These are phyloP conservation scores for Candida adriatica DNA, from an alignment of 805 yeast species.

Conservation along the genomic window DNA sequence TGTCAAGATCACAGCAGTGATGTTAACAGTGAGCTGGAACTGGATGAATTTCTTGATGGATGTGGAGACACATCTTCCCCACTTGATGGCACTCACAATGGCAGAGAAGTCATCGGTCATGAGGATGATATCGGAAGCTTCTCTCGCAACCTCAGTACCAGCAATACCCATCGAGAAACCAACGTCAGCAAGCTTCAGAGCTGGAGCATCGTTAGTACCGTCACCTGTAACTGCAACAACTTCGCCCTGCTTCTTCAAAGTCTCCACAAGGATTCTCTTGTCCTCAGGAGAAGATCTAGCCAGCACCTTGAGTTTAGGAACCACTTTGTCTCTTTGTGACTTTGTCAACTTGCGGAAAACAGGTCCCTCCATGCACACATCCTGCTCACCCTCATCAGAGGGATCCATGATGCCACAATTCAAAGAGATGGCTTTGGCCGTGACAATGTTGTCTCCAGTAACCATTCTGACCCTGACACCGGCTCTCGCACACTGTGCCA, in stretches of 20 bases:
- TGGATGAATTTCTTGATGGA: slow-evolving; percentile 94
- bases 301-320: slow-evolving; percentile 74
- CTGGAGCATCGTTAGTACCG: slow-evolving; percentile 99
- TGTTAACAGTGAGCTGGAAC: slow-evolving; percentile 92
- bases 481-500: slow-evolving; percentile 75
- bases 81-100: slow-evolving; percentile 92
- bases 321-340: slow-evolving; percentile 47
- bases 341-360: slow-evolving; percentile 61
- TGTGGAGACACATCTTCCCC: slow-evolving; percentile 97
- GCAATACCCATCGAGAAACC: slow-evolving; percentile 98
- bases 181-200: slow-evolving; percentile 91
- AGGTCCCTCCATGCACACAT: slow-evolving; percentile 89
- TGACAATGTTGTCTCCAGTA: slow-evolving; percentile 89
- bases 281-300: slow-evolving; percentile 97
- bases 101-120: slow-evolving; percentile 94
- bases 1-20: slow-evolving; percentile 92
- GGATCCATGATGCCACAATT: slow-evolving; percentile 64
- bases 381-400: slow-evolving; percentile 45
- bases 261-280: slow-evolving; percentile 78
- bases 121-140: slow-evolving; percentile 86
- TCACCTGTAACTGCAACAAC: slow-evolving; percentile 99
- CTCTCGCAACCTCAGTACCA: slow-evolving; percentile 98
- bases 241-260: slow-evolving; percentile 73
- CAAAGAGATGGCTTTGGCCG: slow-evolving; percentile 87
- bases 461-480: slow-evolving; percentile 97